These are phyloP conservation scores for Eucalyptus fibrosa DNA, from an alignment of 345 rosid genomes.

Conservation along the genomic window DNA sequence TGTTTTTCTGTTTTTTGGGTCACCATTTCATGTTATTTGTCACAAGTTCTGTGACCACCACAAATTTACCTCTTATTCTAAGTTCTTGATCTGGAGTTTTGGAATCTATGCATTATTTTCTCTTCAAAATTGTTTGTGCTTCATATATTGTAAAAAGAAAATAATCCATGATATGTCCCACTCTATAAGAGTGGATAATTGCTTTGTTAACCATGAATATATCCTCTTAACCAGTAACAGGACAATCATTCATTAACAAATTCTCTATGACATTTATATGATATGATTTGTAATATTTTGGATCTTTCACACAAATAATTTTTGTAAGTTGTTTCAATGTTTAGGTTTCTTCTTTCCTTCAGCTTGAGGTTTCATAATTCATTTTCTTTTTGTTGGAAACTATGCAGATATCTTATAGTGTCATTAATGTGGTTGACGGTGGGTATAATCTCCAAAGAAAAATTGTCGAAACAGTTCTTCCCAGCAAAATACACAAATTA, in stretches of 20 bases:
- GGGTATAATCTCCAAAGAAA: neutral
- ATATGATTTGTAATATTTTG: neutral
- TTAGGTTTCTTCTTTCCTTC: neutral
- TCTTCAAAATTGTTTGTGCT: neutral
- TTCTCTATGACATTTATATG: neutral
- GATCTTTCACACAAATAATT: neutral
- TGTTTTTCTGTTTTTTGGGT: neutral
- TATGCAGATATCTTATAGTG: neutral
- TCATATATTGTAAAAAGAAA: neutral
- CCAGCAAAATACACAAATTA: neutral
- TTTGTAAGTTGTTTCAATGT: neutral
- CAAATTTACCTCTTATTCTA: neutral
- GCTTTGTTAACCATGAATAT: neutral
- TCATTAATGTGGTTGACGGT: neutral
- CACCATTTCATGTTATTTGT: neutral
- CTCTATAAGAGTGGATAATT: neutral
- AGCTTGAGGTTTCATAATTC: neutral
- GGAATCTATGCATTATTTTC: neutral
- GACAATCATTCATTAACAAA: neutral
- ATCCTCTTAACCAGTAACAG: neutral
- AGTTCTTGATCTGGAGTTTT: neutral
- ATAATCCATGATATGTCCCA: neutral
- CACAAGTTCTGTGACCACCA: neutral
- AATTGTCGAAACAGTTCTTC: neutral
- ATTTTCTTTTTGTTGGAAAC: neutral